Percentiles rank a stretch among this genome's conserved stretches.
These are phyloP conservation scores for Blastobotrys elegans DNA, from an alignment of 1,139 yeast genomes.

Conservation along the genomic window DNA sequence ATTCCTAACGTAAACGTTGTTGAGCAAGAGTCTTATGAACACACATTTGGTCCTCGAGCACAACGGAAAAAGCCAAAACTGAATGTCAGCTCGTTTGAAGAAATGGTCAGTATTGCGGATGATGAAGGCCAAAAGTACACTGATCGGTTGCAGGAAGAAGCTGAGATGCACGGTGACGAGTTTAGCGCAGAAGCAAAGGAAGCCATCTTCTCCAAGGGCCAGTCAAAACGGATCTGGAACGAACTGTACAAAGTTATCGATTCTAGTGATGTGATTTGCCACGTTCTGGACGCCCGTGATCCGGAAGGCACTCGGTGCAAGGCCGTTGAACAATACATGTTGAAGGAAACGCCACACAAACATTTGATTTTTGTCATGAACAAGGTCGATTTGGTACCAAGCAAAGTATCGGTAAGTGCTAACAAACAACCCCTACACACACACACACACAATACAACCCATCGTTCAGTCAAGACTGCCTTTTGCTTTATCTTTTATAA, in stretches of 20 bases:
- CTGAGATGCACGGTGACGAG: slow-evolving; percentile 62
- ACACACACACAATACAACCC: slow-evolving; percentile 21
- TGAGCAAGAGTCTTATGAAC: slow-evolving; percentile 80
- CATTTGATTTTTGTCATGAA: slow-evolving; percentile 91
- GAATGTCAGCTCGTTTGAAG: slow-evolving; percentile 74
- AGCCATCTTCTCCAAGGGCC: slow-evolving; percentile 94
- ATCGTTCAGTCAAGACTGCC: slow-evolving; percentile 42
- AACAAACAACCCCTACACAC: slow-evolving; percentile 35
- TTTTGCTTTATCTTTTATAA: slow-evolving; percentile 28
- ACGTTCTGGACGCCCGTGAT: slow-evolving; percentile 95
- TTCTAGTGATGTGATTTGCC: slow-evolving; percentile 94
- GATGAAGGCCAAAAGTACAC: slow-evolving; percentile 57
- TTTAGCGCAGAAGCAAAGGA: slow-evolving; percentile 89
- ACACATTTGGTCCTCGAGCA: slow-evolving; percentile 90
- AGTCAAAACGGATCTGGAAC: slow-evolving; percentile 97
- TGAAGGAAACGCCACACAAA: slow-evolving; percentile 93
- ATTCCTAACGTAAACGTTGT: slow-evolving; percentile 75
- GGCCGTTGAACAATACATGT: slow-evolving; percentile 87
- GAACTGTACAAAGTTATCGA: slow-evolving; percentile 95
- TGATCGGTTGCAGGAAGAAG: slow-evolving; percentile 51
- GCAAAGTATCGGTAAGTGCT: slow-evolving; percentile 97
- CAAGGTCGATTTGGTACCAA: slow-evolving; percentile 97
- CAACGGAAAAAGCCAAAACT: slow-evolving; percentile 88
- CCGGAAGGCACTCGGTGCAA: slow-evolving; percentile 94
- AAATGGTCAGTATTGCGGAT: slow-evolving; percentile 60